Evolutionary conservation across 371 early-diverging fungal species (phyloP), one percentile per base, ranked within the genome.

Genomic region (Zopfochytrium polystomum): DNA sequence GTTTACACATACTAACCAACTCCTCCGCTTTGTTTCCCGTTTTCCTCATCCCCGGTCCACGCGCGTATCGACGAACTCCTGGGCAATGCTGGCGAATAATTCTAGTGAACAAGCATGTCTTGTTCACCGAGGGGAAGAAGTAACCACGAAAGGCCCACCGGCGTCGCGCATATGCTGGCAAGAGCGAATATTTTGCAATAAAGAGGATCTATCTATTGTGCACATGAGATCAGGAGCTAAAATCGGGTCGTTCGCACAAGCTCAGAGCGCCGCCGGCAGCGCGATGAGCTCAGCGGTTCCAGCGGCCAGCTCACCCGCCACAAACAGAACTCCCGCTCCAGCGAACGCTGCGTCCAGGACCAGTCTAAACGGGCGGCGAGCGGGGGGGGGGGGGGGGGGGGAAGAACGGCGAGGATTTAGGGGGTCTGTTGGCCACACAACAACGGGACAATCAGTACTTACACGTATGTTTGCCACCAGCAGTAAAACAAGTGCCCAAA

Each of bases 81-180:
- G 1, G 15, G 22, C 5, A 1, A 7, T 51, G 25, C 32, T 45
- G 9, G 7, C 38, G 15, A 1, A 32, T 29, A 35, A 45, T 32
- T 3, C 18, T 47, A 71, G 80, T 79, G 23, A 79, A 79, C 61
- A 56, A 66, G 56, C 80, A 79, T 56, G 73, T 75, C 6, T 66
- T 79, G 6, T 79, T 79, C 64, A 52, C 42, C 38, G 80, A 79
- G 53, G 66, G 70, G 42, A 74, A 73, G 67, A 57, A 67, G 50
- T 67, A 55, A 54, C 35, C 7, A 23, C 48, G 6, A 60, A n/a
- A n/a, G n/a, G n/a, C n/a, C n/a, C n/a, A n/a, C n/a, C n/a, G n/a
- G n/a, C n/a, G n/a, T n/a, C n/a, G n/a, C n/a, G n/a, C n/a, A n/a
- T n/a, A n/a, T n/a, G n/a, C n/a, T n/a, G n/a, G n/a, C n/a, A n/a